These are phyloP conservation scores for Begonia loranthoides DNA, from an alignment of 306 rosid genomes.

Conservation along the genomic window DNA sequence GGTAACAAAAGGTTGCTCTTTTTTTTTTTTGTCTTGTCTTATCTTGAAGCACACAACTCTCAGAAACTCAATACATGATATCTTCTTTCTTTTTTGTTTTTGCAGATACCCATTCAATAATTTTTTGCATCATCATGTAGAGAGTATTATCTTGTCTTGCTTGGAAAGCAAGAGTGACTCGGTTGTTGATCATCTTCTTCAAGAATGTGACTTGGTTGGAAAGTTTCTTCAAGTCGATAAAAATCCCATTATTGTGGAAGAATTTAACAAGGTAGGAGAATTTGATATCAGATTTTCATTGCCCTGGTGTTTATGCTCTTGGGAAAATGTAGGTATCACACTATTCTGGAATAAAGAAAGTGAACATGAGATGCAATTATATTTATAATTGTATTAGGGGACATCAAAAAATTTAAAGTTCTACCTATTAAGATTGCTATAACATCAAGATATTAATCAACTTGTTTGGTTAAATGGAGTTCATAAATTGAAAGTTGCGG, in stretches of 20 bases:
- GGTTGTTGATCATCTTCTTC: slow-evolving; percentile 65
- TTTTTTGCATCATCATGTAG: slow-evolving; percentile 80
- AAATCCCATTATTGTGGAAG: slow-evolving; percentile 45
- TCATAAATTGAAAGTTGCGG: not conserved
- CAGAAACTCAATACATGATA: not conserved
- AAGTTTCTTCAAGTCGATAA: slow-evolving; percentile 63
- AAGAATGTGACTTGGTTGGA: slow-evolving; percentile 71
- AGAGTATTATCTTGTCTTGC: slow-evolving; percentile 70
- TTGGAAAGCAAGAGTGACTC: slow-evolving; percentile 73
- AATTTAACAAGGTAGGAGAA: slow-evolving; percentile 37
- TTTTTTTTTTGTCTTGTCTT: no score
- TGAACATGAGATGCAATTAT: no score
- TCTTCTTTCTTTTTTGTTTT: not conserved
- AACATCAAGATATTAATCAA: no score
- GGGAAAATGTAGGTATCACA: no score
- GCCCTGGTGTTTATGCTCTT: no score
- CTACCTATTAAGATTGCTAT: no score
- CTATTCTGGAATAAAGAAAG: no score
- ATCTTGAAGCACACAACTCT: not conserved
- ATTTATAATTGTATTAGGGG: no score
- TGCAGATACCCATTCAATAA: slow-evolving; percentile 94
- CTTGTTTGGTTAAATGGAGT: no score
- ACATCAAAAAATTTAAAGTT: no score
- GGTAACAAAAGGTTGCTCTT: no score
- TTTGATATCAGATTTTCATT: not conserved